Evolutionary conservation across 306 rosid genomes (phyloP).

Genomic region (Dalbergia oliveri): DNA sequence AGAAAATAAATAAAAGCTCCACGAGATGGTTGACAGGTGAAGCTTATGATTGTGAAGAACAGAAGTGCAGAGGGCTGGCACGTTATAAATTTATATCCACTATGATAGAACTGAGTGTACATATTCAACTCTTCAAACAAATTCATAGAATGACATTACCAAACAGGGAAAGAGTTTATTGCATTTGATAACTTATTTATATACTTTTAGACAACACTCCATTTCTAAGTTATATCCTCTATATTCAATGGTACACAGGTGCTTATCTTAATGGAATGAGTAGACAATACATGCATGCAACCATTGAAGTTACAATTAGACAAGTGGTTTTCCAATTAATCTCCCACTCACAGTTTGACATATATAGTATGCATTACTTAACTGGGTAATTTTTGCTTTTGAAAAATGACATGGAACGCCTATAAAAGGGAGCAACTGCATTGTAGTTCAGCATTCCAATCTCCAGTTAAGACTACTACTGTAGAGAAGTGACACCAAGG

Average conservation of each 20-base stretch:
- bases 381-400: not conserved
- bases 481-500: not conserved
- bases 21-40: not conserved
- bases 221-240: not conserved
- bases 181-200: not conserved
- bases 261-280: conserved; percentile 14
- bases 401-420: not conserved
- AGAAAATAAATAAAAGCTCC: not conserved
- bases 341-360: not conserved
- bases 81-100: not conserved
- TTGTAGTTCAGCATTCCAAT: conserved; percentile 14
- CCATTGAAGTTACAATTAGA: not conserved
- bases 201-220: not conserved
- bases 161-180: not conserved
- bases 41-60: not conserved
- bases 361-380: conserved; percentile 23
- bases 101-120: not conserved
- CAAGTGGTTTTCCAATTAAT: not conserved
- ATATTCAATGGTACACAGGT: conserved; percentile 21
- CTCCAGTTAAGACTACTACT: not conserved
- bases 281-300: conserved; percentile 17
- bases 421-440: conserved; percentile 33
- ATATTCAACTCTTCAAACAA: conserved; percentile 7
- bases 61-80: conserved; percentile 4
- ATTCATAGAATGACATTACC: not conserved